Evolutionary conservation across 257 asterid species (phyloP).

Genomic region (Mitragyna speciosa): DNA sequence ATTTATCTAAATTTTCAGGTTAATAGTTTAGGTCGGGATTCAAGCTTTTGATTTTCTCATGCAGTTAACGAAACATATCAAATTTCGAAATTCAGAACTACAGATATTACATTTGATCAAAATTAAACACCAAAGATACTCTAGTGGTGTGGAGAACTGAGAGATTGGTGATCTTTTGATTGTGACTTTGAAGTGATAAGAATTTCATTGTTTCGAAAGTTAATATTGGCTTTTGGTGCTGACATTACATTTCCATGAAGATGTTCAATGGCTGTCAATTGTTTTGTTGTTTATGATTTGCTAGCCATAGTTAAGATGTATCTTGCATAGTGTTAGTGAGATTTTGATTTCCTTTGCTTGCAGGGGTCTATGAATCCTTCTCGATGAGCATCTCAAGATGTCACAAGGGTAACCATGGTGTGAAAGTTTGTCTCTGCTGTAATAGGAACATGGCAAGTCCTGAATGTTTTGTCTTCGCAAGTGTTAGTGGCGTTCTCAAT

Average conservation of each 20-base stretch:
- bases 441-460: not conserved
- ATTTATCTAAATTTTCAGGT: not conserved
- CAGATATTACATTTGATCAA: not conserved
- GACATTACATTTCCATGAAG: not conserved
- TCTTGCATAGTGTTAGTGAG: not conserved
- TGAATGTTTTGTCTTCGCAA: not conserved
- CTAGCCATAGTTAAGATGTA: not conserved
- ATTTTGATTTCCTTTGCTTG: not conserved
- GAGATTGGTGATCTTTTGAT: too few relatives aligned
- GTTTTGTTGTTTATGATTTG: not conserved
- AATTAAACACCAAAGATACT: not conserved
- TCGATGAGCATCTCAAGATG: not conserved
- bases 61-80: not conserved
- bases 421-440: not conserved
- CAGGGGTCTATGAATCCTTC: not conserved
- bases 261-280: not conserved
- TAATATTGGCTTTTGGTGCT: too few relatives aligned
- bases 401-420: not conserved
- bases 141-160: not conserved
- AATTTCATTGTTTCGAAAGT: too few relatives aligned
- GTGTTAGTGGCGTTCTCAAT: not conserved
- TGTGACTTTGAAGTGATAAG: too few relatives aligned
- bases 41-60: not conserved
- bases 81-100: not conserved
- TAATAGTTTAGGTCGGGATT: not conserved